phyloP scores from a whole-genome alignment of 116 monocot species.

The Thalassia testudinum region DNA sequence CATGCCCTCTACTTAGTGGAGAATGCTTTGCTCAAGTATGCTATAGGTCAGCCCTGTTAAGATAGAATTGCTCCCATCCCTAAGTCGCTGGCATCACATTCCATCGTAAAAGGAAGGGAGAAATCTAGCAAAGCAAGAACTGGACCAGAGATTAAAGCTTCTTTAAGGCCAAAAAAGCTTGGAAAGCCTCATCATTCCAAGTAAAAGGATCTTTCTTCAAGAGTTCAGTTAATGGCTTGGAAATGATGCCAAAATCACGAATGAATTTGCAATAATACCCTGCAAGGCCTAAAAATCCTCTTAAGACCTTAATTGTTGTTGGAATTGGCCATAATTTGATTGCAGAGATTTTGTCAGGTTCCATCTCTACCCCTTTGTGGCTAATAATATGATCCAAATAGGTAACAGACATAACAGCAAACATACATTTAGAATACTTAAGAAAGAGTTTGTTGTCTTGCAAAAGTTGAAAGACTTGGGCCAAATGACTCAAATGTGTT shows the following conservation, averaged over 20 bases:
- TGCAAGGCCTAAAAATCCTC: neutral
- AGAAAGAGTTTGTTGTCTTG: neutral
- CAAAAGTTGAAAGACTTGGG: neutral
- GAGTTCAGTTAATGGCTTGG: neutral
- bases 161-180: neutral
- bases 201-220: neutral
- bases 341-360: neutral
- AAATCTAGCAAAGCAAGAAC: neutral
- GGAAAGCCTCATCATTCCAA: neutral
- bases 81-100: neutral
- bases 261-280: conserved; percentile 4
- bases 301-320: neutral
- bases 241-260: neutral
- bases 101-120: neutral
- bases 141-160: neutral
- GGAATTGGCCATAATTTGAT: neutral
- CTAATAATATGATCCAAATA: neutral
- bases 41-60: neutral
- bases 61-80: neutral
- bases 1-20: neutral
- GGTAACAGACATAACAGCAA: neutral
- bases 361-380: neutral
- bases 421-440: neutral
- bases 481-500: neutral
- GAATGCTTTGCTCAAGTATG: neutral